Base-by-base conservation (phyloP, 169 alveolate genomes). In the Eimeria acervulina region DNA sequence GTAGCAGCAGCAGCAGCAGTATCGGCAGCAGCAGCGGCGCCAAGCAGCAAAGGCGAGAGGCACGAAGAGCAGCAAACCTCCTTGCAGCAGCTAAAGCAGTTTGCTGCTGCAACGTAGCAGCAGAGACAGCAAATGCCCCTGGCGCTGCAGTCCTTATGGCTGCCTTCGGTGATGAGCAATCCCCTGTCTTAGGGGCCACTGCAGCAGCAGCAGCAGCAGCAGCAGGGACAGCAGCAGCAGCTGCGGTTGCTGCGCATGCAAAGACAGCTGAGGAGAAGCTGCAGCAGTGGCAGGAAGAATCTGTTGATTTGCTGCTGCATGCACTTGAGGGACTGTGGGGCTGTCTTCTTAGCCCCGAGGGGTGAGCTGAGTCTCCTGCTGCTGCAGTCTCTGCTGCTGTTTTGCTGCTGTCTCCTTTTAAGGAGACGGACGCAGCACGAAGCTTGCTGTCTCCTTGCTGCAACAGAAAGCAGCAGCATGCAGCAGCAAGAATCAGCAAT, bases 231-330 rank as follows among this genome's bases (percentile, higher is more conserved):
- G n/a, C 59, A 51, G 59, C 59, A 51, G 59, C 59, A 51, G 59
- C 59, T 12, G 59, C 2, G 15, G 59, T 1, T 12, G 59, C 21
- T 17, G 59, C 15, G 47, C 52, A 74, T 42, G 31, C 40, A 51
- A 51, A 13, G 7, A 42, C 85, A n/a, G 85, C 55, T 10, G 23
- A 31, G 85, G 85, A 74, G 13, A 23, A 28, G 51, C 85, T 74
- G 55, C 85, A 74, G 85, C 42, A 74, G 51, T 33, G 85, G 85
- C 85, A 74, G 85, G 28, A 38, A 12, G 51, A 74, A 12, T 74
- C 52, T 33, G 51, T 38, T 33, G 85, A n/a, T 74, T 2, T 42
- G 31, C 52, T 33, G 28, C 52, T 74, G 28, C 52, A 74, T 26
- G 85, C 55, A 26, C 85, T 74, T 13, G 85, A 74, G 51, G 42